Percentiles rank a stretch among this genome's conserved stretches.
phyloP scores from a whole-genome alignment of 441 rosid genomes.

The Jatropha podagrica region DNA sequence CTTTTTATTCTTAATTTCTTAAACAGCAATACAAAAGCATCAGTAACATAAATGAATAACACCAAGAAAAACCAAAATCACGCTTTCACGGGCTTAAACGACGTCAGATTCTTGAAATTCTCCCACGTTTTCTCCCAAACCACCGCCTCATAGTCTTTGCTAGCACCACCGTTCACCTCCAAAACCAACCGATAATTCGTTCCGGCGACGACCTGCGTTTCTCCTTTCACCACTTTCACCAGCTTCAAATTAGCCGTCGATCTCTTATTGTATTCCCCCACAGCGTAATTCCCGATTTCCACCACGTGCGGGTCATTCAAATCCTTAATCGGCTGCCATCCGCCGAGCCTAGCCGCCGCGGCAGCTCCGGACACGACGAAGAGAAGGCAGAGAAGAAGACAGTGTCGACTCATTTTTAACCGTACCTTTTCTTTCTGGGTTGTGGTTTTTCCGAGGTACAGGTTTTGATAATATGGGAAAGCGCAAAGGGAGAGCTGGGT shows the following conservation, averaged over 20 bases:
- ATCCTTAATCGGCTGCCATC: slow-evolving; percentile 53
- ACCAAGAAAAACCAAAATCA: not conserved
- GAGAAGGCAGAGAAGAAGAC: not conserved
- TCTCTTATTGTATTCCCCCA: slow-evolving; percentile 33
- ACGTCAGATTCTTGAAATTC: slow-evolving; percentile 42
- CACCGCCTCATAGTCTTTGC: slow-evolving; percentile 44
- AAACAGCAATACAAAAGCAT: not conserved
- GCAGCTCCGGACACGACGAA: not conserved
- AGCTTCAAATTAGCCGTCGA: slow-evolving; percentile 32
- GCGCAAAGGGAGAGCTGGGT: too few relatives aligned
- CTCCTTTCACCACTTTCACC: slow-evolving; percentile 45
- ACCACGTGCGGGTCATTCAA: slow-evolving; percentile 41
- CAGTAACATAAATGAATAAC: not conserved
- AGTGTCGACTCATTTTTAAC: not conserved
- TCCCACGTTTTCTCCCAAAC: slow-evolving; percentile 68
- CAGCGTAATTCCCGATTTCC: slow-evolving; percentile 37
- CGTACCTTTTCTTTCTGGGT: not conserved
- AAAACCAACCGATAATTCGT: slow-evolving; percentile 45
- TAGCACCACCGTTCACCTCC: slow-evolving; percentile 27
- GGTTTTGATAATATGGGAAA: too few relatives aligned
- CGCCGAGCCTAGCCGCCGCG: slow-evolving; percentile 29
- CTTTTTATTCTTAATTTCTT: not conserved
- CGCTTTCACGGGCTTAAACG: slow-evolving; percentile 35
- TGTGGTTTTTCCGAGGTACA: too few relatives aligned
- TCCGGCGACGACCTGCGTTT: slow-evolving; percentile 61